Percentiles rank a stretch among this genome's conserved stretches.
Conservation (phyloP, 352 stramenopile genomes). For the Globisporangium barbulae region DNA sequence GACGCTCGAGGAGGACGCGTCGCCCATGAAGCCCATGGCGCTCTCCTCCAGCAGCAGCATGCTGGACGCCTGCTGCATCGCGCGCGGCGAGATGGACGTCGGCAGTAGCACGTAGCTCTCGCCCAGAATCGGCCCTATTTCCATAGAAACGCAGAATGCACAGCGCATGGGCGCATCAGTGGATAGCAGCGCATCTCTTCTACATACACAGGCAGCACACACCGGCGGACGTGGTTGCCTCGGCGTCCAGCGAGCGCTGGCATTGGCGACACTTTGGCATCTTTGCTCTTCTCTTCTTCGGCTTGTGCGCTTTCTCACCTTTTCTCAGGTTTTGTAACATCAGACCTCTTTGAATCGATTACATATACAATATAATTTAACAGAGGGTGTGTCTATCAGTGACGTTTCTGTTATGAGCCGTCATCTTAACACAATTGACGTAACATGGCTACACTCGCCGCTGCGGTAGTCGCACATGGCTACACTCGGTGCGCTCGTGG, state of each 20-base stretch:
- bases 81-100: slow-evolving; percentile 51
- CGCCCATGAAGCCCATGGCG: slow-evolving; percentile 12
- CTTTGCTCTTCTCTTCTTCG: neutral
- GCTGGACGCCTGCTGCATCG: slow-evolving; percentile 24
- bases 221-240: slow-evolving; percentile 37
- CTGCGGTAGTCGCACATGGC: neutral
- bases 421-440: neutral
- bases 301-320: neutral
- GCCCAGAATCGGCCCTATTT: slow-evolving; percentile 32
- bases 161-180: slow-evolving; percentile 2
- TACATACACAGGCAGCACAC: neutral
- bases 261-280: slow-evolving; percentile 31
- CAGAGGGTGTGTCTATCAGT: no score
- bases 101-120: slow-evolving; percentile 79
- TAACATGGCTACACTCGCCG: slow-evolving; percentile 5
- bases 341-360: no score
- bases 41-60: slow-evolving; percentile 48
- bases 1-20: slow-evolving; percentile 20
- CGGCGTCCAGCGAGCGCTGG: slow-evolving; percentile 23
- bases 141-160: neutral
- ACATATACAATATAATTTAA: no score
- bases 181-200: neutral
- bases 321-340: no score
- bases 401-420: no score
- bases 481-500: slow-evolving; percentile 33